Base-by-base conservation (phyloP, 805 yeast species). In the Candida odintsovae region DNA sequence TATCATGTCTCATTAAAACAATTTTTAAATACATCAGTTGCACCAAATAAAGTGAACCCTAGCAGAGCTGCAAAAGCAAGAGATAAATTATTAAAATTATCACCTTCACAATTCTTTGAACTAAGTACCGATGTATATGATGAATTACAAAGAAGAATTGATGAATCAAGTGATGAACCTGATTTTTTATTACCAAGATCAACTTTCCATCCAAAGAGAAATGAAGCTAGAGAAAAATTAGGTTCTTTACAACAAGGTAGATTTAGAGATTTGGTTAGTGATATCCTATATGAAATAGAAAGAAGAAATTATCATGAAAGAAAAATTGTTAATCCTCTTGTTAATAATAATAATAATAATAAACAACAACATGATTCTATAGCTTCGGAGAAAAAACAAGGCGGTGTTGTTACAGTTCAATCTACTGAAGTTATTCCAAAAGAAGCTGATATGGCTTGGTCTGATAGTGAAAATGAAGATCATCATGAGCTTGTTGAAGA, bases 111-210 rank as follows among this genome's bases (percentile, higher is more conserved):
- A 66, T 90, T 94, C 61, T 75, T 77, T 50, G 99, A 94, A 64
- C 77, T 94, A 48, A 80, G 95, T 54, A 90, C 97, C 3, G 99
- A 94, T 64, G 97, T 94, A 12, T 86, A 82, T 62, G 99, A 94
- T 66, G 99, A 94, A 65, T 70, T 94, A 50, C 80, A 80, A 57
- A 78, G 99, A 59, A 76, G 99, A 52, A 75, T 77, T 38, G 78
- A 72, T 53, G 83, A 82, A 54, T 72, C 76, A 35, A 69, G 76
- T 43, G 72, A 76, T 26, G 78, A 77, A 53, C 82, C 86, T 1
- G 80, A 78, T 45, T 80, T 76, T 57, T 71, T 92, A 44, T 71
- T 81, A 36, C 90, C 96, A 6, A 78, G 80, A 56, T 72, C 77
- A 7, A 73, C 76, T 18, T 89, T 88, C 67, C 99, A 94, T 65